These are phyloP conservation scores for Lactarius pseudohatsudake DNA, from an alignment of 768 basidiomycete species.

Conservation along the genomic window DNA sequence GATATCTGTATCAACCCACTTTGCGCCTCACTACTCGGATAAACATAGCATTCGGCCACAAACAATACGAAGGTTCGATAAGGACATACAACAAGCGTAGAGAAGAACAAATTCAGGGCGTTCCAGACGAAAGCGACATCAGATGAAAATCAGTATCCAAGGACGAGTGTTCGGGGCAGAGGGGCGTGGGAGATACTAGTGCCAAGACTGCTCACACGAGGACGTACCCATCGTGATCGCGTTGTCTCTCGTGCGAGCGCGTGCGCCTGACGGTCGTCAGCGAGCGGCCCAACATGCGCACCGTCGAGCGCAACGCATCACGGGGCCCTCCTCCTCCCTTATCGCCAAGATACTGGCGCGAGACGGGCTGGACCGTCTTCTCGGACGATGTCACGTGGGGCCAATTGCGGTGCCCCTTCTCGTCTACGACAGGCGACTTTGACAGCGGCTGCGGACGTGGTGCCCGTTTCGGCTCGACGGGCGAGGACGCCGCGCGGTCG, in stretches of 20 bases:
- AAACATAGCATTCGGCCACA: background rate
- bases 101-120: background rate
- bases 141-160: background rate
- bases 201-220: constrained; percentile 2
- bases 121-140: background rate
- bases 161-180: background rate
- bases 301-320: constrained; percentile 2
- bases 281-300: constrained; percentile 13
- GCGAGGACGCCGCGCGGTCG: background rate
- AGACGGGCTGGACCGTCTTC: background rate
- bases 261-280: background rate
- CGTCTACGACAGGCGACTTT: background rate
- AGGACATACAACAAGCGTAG: background rate
- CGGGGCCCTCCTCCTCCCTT: background rate
- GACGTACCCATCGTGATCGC: background rate
- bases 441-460: background rate
- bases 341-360: background rate
- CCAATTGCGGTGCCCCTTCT: background rate
- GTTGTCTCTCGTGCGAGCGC: background rate
- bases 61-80: background rate
- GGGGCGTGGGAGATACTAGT: background rate
- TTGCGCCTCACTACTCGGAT: background rate
- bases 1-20: background rate
- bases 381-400: background rate
- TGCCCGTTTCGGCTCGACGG: background rate